Evolutionary conservation across 805 yeast species (phyloP), one percentile per base, ranked within the genome.

Genomic region (Vanderwaltozyma tropicalis): DNA sequence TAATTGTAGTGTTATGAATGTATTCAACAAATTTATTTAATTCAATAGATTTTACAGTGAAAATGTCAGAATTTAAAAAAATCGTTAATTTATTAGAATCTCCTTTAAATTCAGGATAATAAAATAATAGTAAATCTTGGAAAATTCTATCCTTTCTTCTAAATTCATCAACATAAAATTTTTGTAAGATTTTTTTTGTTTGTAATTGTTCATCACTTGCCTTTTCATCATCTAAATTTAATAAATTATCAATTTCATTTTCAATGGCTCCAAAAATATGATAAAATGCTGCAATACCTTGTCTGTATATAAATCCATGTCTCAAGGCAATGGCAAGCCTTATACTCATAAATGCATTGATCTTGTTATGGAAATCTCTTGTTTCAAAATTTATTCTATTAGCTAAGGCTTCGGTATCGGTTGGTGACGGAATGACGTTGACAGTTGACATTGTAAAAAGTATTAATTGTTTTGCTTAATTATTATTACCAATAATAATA

Each of bases 341-440:
- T 31, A 81, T 61, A 12, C 80, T 72, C 62, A 84, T 76, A 52
- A 74, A 61, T 44, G 79, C 78, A 56, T 83, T 75, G 38, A 84
- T 76, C 45, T 71, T 71, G 55, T 79, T 76, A 63, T 84, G 95
- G 21, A 69, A 67, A 14, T 66, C 60, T 43, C 78, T 68, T 2
- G 94, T 84, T 50, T 76, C 79, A 34, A 57, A 54, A 57, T 84
- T 84, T 52, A 85, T 84, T 55, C 95, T 67, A 67, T 85, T 85
- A 33, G 78, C 94, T 37, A 84, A 65, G 6, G 94, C 94, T 19
- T 88, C 94, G 14, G 78, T 63, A 54, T 84, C 94, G n/a, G 73
- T 71, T 39, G 80, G 79, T n/a, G 75, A 68, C 2, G 95, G 95
- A 24, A 84, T 69, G 25, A 78, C 72, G 17, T 45, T 39, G 16